Base-by-base conservation (phyloP, 2,329 filamentous ascomycete species). In the Ambrosiella beaveri region DNA sequence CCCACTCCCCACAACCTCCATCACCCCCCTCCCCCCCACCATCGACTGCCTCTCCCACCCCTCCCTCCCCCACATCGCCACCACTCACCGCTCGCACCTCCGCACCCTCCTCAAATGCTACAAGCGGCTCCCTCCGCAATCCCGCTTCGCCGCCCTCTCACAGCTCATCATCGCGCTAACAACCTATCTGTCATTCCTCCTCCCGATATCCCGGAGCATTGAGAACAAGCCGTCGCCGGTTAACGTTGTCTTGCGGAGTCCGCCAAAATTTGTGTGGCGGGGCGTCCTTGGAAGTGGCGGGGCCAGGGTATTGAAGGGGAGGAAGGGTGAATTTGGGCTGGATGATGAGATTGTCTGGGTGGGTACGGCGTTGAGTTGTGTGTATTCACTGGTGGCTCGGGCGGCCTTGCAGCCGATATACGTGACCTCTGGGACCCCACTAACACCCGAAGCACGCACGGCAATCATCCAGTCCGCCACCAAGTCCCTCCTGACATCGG, bases 51-150 rank as follows among this genome's bases (percentile, higher is more conserved):
- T 83, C 63, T 88, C 88, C 2, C 91, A 97, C 70, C 91, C 93
- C 2, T 95, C 91, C 0, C 77, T 98, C 47, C 88, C 89, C 27
- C 79, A 91, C 64, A 79, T 80, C 57, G 84, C 88, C 19, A 90
- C 89, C 63, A 91, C 87, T 7, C 82, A 88, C 66, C 87, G 93
- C 61, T 86, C 86, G 64, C 80, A 95, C 15, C 77, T 96, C 56
- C 83, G 88, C 65, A 83, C 91, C 69, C 79, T 82, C 2, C 76
- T 98, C 61, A 97, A 97, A 72, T 82, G 82, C 64, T 84, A 96
- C 75, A 97, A 95, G 70, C 82, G 88, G 56, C 79, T 95, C n/a
- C 77, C 86, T 3, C 75, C 85, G 7, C 68, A 79, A 8, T 82
- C 86, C 27, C 86, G 88, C 68, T 73, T 81, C 5, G 75, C 82